Evolutionary conservation across 805 yeast species (phyloP), one percentile per base, ranked within the genome.

Genomic region (Starmera quercuum): DNA sequence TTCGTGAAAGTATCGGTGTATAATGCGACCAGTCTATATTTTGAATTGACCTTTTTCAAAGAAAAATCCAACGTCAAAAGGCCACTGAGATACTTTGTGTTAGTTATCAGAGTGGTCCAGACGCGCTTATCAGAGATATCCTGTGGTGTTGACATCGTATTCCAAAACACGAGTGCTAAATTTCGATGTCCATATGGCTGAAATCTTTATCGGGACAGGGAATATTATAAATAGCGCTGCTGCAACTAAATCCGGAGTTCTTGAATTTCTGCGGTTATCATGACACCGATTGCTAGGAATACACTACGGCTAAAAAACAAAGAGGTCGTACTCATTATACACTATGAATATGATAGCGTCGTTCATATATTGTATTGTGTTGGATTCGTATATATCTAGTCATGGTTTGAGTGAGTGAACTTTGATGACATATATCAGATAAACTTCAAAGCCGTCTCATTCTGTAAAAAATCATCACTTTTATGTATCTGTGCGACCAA

Each of bases 61-160:
- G 79, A 63, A 47, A 63, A 68, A 35, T 73, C 63, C 33, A 75
- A 53, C 0, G 78, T 64, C 10, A 75, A 48, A 4, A 75, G 56
- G 2, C 82, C 82, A 0, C 68, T 55, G 19, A 75, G 45, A 38
- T 75, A 75, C 29, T 62, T 61, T 9, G 63, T 56, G 46, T 67
- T 71, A 15, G 82, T 75, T 37, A 75, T 66, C 23, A 75, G 56
- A 0, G 79, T 71, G 0, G 77, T 65, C 81, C 81, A 75, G 2
- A 70, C 71, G 30, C 51, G 42, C 15, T 20, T 36, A 29, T 34
- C 32, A 5, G 26, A 5, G 14, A 23, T 23, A 12, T n/a, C 13
- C 11, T 9, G 24, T 9, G 24, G 9, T 21, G 24, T 21, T 21
- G 12, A 12, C 11, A 21, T 9, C 11, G 24, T 9, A 9, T 21